Conservation (phyloP, 257 asterid genomes). For the Salvia splendens region DNA sequence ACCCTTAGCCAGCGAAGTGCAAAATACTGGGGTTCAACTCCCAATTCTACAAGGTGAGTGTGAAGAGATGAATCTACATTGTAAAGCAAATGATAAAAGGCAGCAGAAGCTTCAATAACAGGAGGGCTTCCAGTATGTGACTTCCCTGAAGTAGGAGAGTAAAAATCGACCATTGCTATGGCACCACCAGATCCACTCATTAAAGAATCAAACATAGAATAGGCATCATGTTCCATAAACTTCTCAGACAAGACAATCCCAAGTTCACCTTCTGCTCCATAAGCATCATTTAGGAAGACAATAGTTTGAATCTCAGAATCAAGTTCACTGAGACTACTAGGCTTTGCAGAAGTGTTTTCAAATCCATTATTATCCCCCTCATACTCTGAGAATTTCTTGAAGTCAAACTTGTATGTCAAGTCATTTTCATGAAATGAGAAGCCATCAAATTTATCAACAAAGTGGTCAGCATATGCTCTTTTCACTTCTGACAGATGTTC, state of each 20-base stretch:
- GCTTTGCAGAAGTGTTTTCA: constrained; percentile 41
- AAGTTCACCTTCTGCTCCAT: constrained; percentile 95
- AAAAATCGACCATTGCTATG: constrained; percentile 78
- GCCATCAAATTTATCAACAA: constrained; percentile 78
- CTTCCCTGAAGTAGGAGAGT: constrained; percentile 54
- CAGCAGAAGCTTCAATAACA: constrained; percentile 82
- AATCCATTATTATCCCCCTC: constrained; percentile 40
- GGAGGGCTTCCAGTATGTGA: constrained; percentile 64
- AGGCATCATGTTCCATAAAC: constrained; percentile 89
- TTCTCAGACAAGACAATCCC: constrained; percentile 85
- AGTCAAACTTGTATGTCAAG: constrained; percentile 69
- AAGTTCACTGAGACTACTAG: constrained; percentile 48
- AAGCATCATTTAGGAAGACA: constrained; percentile 73
- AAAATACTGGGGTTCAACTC: constrained; percentile 90
- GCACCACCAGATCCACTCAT: constrained; percentile 83
- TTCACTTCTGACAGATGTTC: constrained; percentile 74
- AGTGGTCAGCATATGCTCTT: constrained; percentile 62
- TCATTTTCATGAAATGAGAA: constrained; percentile 76
- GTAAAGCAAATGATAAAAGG: constrained; percentile 77
- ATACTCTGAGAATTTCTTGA: constrained; percentile 70
- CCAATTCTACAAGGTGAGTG: constrained; percentile 83
- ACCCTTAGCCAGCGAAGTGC: constrained; percentile 90
- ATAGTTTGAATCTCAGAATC: constrained; percentile 66
- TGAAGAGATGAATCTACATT: constrained; percentile 80
- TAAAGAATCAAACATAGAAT: constrained; percentile 83